Conservation (phyloP, 2,329 filamentous ascomycete species). For the Clonostachys rosea region DNA sequence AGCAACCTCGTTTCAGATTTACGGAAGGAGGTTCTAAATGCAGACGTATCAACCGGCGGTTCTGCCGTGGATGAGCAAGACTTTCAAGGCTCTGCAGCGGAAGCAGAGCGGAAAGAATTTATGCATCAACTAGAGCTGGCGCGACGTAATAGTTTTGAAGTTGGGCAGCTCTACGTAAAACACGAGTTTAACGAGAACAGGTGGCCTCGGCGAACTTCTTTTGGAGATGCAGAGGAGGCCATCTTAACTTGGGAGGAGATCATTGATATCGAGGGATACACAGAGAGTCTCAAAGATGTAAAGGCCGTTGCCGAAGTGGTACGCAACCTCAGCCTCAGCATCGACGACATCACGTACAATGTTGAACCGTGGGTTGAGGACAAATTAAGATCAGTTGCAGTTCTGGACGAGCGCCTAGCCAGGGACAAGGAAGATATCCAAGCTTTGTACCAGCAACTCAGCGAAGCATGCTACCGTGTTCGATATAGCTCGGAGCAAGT, state of each 20-base stretch:
- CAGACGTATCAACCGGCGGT: constrained; percentile 50
- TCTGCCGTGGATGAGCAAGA: constrained; percentile 57
- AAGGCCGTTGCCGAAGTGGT: constrained; percentile 45
- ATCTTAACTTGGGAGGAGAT: constrained; percentile 62
- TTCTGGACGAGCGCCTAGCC: constrained; percentile 57
- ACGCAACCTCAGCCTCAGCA: constrained; percentile 45
- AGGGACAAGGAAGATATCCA: constrained; percentile 63
- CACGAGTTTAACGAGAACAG: constrained; percentile 47
- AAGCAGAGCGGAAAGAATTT: constrained; percentile 38
- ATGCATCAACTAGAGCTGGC: constrained; percentile 45
- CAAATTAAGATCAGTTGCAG: constrained; percentile 50
- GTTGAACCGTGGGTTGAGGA: constrained; percentile 57
- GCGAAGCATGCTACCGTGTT: constrained; percentile 65
- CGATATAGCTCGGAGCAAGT: constrained; percentile 65
- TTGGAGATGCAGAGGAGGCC: constrained; percentile 72
- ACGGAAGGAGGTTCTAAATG: constrained; percentile 32
- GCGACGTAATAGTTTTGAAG: constrained; percentile 56
- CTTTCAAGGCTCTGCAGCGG: constrained; percentile 46
- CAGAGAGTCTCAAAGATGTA: constrained; percentile 16
- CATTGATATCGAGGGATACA: constrained; percentile 27
- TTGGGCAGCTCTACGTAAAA: constrained; percentile 18
- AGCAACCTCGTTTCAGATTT: constrained; percentile 30
- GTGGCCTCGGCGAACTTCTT: constrained; percentile 71
- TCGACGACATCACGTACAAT: constrained; percentile 44
- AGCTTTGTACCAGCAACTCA: constrained; percentile 61